These are phyloP conservation scores for Sesbania bispinosa DNA, from an alignment of 306 rosid species.

Conservation along the genomic window DNA sequence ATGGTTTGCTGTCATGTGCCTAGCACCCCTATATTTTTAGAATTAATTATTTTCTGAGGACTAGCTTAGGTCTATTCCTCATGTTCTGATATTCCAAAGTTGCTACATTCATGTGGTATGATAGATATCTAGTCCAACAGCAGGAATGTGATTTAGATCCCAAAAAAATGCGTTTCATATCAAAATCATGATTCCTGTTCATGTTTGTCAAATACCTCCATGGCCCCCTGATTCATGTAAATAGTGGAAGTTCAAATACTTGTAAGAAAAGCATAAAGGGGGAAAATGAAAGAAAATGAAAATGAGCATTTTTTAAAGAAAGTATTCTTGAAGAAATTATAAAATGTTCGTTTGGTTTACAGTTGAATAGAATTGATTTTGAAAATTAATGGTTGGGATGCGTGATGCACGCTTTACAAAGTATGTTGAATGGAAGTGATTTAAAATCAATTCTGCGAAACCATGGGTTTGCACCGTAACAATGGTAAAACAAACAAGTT, in stretches of 20 bases:
- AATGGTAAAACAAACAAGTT: too few species aligned
- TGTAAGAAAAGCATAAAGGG: background rate
- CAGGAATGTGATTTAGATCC: conserved; percentile 31
- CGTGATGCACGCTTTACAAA: too few species aligned
- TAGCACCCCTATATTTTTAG: background rate
- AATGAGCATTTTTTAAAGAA: background rate
- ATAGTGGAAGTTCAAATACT: background rate
- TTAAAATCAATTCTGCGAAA: too few species aligned
- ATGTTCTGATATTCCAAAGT: background rate
- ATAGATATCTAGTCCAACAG: conserved; percentile 1
- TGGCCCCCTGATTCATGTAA: background rate
- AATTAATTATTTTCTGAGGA: conserved; percentile 18
- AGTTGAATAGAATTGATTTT: too few species aligned
- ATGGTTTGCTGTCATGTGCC: conserved; percentile 33
- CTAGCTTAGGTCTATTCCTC: conserved; percentile 26
- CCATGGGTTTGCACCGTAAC: too few species aligned
- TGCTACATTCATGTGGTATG: background rate
- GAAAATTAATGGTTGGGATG: too few species aligned
- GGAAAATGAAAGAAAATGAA: background rate
- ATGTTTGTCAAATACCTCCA: background rate
- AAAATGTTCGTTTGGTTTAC: too few species aligned
- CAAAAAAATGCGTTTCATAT: conserved; percentile 18
- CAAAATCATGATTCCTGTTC: background rate
- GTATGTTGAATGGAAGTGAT: too few species aligned
- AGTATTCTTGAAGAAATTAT: background rate